phyloP scores from a whole-genome alignment of 805 yeast species.

The Maudiozyma barnettii region DNA sequence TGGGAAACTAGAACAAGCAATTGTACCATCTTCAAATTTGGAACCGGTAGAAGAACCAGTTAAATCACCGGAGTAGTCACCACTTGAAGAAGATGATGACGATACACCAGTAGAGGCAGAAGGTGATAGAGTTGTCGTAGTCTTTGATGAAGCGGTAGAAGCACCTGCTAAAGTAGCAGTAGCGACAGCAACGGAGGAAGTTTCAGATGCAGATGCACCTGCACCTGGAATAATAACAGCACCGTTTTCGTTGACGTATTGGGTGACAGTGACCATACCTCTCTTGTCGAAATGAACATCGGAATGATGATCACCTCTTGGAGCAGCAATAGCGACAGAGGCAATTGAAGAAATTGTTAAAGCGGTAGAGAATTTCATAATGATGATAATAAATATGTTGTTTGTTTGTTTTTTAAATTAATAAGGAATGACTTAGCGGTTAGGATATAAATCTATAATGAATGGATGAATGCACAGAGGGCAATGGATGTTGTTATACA shows the following conservation, averaged over 20 bases:
- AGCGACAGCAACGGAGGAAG: constrained; percentile 6
- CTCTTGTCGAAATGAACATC: constrained; percentile 17
- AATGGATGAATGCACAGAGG: not conserved
- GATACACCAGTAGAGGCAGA: constrained; percentile 12
- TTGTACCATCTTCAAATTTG: constrained; percentile 60
- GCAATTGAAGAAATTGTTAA: constrained; percentile 13
- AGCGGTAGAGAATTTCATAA: constrained; percentile 13
- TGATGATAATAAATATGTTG: not conserved
- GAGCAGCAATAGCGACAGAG: constrained; percentile 12
- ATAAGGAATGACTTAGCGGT: not conserved
- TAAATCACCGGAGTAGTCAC: constrained; percentile 46
- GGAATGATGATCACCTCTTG: constrained; percentile 13
- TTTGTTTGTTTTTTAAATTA: not conserved
- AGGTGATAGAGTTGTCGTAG: constrained; percentile 8
- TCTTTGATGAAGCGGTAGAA: not conserved
- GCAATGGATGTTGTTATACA: not conserved
- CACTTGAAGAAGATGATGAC: constrained; percentile 22
- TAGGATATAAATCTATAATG: not conserved
- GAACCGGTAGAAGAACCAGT: constrained; percentile 37
- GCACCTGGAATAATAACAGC: constrained; percentile 16
- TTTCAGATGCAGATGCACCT: constrained; percentile 9
- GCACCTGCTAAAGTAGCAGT: constrained; percentile 23
- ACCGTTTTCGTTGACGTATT: constrained; percentile 22
- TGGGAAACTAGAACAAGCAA: constrained; percentile 62
- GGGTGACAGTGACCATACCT: constrained; percentile 25